A percentile compares a stretch with the other conserved stretches of the same genome.
phyloP scores from a whole-genome alignment of 179 eudicot genomes.

The Amaranthus tricolor region DNA sequence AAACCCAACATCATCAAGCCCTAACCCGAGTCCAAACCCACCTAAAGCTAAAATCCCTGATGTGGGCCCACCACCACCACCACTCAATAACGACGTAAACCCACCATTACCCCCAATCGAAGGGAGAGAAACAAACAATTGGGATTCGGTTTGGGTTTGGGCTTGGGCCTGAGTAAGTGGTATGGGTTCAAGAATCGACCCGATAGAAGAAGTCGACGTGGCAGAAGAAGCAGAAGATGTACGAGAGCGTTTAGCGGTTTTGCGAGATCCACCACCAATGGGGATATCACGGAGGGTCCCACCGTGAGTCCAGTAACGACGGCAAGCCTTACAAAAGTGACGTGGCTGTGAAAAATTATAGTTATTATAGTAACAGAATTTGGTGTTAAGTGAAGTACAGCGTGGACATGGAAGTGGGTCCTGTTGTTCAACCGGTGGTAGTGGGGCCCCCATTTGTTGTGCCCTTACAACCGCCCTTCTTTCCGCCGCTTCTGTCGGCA shows the following conservation, averaged over 20 bases:
- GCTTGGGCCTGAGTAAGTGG: not conserved
- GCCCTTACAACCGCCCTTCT: slow-evolving; percentile 27
- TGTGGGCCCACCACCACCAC: slow-evolving; percentile 27
- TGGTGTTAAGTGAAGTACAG: slow-evolving; percentile 56
- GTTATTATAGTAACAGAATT: slow-evolving; percentile 80
- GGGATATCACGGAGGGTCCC: slow-evolving; percentile 75
- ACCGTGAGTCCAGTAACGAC: slow-evolving; percentile 83
- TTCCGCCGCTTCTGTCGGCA: slow-evolving; percentile 31
- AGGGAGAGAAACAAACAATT: too few relatives aligned
- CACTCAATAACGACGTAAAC: slow-evolving; percentile 49
- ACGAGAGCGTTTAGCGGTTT: slow-evolving; percentile 57
- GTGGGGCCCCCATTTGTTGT: slow-evolving; percentile 30
- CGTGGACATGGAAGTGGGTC: slow-evolving; percentile 69
- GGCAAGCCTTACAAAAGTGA: slow-evolving; percentile 74
- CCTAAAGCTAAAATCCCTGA: slow-evolving; percentile 41
- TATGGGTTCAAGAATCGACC: not conserved
- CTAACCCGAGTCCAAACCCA: slow-evolving; percentile 59
- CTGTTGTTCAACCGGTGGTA: slow-evolving; percentile 41
- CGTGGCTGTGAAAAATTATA: slow-evolving; percentile 76
- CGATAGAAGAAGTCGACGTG: not conserved
- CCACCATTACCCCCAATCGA: slow-evolving; percentile 31
- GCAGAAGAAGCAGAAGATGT: slow-evolving; percentile 15
- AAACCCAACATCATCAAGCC: slow-evolving; percentile 40
- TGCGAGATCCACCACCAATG: slow-evolving; percentile 60
- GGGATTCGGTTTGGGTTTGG: not conserved